A percentile compares a stretch with the other conserved stretches of the same genome.
Conservation (phyloP, 169 alveolate species). For the Perkinsus olseni region DNA sequence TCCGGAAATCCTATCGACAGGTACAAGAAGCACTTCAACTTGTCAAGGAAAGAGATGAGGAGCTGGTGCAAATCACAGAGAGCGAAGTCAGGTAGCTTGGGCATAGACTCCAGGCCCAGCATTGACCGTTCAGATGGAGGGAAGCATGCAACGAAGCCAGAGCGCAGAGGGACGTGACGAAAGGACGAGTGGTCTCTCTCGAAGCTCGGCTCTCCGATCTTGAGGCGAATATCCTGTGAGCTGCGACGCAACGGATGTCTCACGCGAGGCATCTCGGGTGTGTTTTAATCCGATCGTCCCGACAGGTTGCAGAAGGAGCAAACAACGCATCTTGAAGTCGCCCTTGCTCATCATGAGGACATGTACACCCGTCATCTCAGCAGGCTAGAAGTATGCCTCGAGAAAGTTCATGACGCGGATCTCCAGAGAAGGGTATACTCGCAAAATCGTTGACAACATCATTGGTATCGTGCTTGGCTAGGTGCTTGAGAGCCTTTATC, state of each 20-base stretch:
- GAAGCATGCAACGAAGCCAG: background rate
- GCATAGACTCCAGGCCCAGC: background rate
- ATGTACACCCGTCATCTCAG: background rate
- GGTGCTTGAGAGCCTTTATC: no score
- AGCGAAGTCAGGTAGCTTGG: background rate
- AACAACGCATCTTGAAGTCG: no score
- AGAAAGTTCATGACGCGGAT: background rate
- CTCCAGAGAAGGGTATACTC: background rate
- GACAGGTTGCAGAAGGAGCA: no score
- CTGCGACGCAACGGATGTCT: background rate
- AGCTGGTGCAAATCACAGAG: background rate
- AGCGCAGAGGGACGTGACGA: background rate
- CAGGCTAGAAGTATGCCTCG: background rate
- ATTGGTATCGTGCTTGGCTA: no score
- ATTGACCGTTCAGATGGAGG: background rate
- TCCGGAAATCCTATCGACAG: background rate
- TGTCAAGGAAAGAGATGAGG: background rate
- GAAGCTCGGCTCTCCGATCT: background rate
- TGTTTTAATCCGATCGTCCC: no score
- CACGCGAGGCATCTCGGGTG: no score
- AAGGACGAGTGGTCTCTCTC: background rate
- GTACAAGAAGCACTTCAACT: background rate
- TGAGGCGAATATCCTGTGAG: background rate
- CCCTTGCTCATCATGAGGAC: background rate
- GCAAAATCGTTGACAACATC: no score